Conservation (phyloP, 805 yeast genomes). For the Wickerhamiella brachini region DNA sequence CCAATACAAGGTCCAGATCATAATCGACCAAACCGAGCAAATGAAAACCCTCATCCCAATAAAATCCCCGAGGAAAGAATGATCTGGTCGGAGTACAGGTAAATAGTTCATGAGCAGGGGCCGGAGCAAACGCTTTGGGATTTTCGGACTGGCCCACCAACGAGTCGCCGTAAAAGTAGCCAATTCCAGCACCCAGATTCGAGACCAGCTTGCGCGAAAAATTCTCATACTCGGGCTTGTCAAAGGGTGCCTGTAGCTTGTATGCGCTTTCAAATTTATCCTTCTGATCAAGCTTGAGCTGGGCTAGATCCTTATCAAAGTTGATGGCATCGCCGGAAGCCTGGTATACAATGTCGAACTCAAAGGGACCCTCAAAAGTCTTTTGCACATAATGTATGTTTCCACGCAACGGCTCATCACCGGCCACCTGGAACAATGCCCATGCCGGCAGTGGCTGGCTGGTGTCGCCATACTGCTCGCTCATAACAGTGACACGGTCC, state of each 20-base stretch:
- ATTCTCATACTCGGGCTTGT: constrained; percentile 26
- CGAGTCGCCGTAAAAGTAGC: constrained; percentile 75
- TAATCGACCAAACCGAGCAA: constrained; percentile 66
- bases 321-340: constrained; percentile 28
- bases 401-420: constrained; percentile 49
- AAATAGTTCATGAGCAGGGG: constrained; percentile 54
- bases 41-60: constrained; percentile 98
- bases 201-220: constrained; percentile 75
- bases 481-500: constrained; percentile 45
- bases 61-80: constrained; percentile 91
- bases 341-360: constrained; percentile 57
- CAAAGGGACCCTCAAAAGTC: constrained; percentile 56
- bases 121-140: constrained; percentile 14
- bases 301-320: constrained; percentile 21
- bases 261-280: constrained; percentile 8
- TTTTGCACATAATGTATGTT: constrained; percentile 72
- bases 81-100: constrained; percentile 85
- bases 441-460: constrained; percentile 29
- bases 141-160: constrained; percentile 63
- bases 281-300: constrained; percentile 31
- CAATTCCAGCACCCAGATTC: constrained; percentile 78
- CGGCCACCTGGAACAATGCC: constrained; percentile 38
- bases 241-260: constrained; percentile 39
- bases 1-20: constrained; percentile 70
- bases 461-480: constrained; percentile 23